Base-by-base conservation (phyloP, 768 basidiomycete genomes). In the Hypsizygus marmoreus region DNA sequence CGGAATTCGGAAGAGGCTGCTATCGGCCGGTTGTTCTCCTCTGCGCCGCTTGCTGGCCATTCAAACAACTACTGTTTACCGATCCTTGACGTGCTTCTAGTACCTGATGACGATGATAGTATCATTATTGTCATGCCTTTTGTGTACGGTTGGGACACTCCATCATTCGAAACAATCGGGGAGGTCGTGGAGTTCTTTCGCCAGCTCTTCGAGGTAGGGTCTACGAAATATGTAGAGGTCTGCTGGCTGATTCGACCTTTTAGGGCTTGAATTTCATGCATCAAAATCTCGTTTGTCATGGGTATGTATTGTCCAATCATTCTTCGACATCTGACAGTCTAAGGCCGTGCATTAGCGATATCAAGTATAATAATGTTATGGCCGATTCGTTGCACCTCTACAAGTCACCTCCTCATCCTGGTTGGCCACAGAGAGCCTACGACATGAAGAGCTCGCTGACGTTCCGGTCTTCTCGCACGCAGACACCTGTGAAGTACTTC, bases 251-350 rank as follows among this genome's bases (percentile, higher is more conserved):
- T 17, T 10, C 8, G 2, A 28, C 10, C 11, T 4, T 23, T 12
- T 13, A 71, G 68, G 67, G 67, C 1, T 37, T 73, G 0, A 52
- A 57, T 14, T 73, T 68, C 36, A 64, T 72, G 55, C 71, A 74
- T 28, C 9, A 58, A 4, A 54, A 67, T 29, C 57, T 45, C 2
- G 60, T 71, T 16, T 67, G 62, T 0, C 72, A 74, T 43, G 53
- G 70, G 71, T 69, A 47, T 2, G 59, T 33, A 7, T n/a, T 4
- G 12, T 25, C 28, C 2, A 24, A 11, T 19, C n/a, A 20, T 8
- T 31, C 4, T 16, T 14, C 4, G 9, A 6, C 6, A 13, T 33
- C 9, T 11, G 9, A 19, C 29, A 37, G 10, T 4, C 12, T 14
- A 12, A 13, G 7, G 19, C 7, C 20, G 14, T 4, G 22, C 9